phyloP scores from a whole-genome alignment of 495 filamentous ascomycete species.

The Aspergillus nidulans region DNA sequence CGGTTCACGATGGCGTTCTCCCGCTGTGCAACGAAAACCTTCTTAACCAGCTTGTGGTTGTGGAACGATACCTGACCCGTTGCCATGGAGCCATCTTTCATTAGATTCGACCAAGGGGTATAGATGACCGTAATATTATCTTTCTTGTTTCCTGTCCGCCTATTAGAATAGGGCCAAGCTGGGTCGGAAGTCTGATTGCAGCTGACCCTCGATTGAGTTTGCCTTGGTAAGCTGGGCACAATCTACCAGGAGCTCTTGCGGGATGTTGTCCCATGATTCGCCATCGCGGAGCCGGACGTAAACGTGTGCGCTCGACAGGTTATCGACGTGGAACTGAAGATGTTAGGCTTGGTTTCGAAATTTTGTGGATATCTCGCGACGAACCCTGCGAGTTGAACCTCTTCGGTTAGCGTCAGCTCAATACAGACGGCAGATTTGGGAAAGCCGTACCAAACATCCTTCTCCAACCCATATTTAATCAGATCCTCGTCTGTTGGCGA shows the following conservation, averaged over 20 bases:
- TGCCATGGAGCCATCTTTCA: conserved; percentile 95
- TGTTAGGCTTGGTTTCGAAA: conserved; percentile 15
- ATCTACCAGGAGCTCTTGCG: conserved; percentile 70
- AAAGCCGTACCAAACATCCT: conserved; percentile 80
- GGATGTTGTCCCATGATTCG: conserved; percentile 80
- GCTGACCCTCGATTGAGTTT: conserved; percentile 90
- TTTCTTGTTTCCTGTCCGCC: conserved; percentile 80
- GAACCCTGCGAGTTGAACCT: conserved; percentile 28
- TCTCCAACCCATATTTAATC: conserved; percentile 87
- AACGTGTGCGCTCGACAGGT: conserved; percentile 92
- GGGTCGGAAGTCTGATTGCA: not conserved
- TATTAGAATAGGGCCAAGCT: not conserved
- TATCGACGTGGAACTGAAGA: conserved; percentile 89
- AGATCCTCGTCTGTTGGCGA: conserved; percentile 77
- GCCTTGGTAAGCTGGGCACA: conserved; percentile 95
- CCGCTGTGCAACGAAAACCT: conserved; percentile 66
- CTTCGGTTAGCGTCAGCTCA: conserved; percentile 3
- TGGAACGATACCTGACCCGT: conserved; percentile 93
- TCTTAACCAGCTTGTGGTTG: conserved; percentile 78
- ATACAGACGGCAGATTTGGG: not conserved
- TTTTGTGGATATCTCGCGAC: conserved; percentile 11
- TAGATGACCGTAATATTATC: conserved; percentile 96
- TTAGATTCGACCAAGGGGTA: conserved; percentile 95
- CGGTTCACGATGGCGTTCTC: conserved; percentile 91
- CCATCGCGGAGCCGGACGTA: conserved; percentile 82